Percentiles rank a stretch among this genome's conserved stretches.
Evolutionary conservation across 2,329 filamentous ascomycete genomes (phyloP).

Genomic region (Colletotrichum tabaci): DNA sequence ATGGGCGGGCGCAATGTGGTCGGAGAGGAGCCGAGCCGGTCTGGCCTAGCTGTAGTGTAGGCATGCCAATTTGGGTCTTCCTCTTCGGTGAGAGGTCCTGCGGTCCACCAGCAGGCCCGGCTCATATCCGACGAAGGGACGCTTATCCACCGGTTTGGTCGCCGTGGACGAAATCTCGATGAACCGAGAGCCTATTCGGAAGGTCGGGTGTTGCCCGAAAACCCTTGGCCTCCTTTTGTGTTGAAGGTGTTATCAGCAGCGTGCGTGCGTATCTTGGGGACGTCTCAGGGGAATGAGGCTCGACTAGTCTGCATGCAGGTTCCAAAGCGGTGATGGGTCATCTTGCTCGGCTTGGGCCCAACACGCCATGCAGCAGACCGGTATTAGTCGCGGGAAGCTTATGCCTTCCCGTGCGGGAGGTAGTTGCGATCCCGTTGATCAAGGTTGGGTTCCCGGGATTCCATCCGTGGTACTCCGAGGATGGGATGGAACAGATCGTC

Average conservation of each 20-base stretch:
- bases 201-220: constrained; percentile 29
- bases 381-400: constrained; percentile 11
- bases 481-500: background rate
- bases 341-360: background rate
- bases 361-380: background rate
- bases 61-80: background rate
- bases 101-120: background rate
- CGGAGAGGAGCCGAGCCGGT: constrained; percentile 1
- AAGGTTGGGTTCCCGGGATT: background rate
- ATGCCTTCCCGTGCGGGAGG: constrained; percentile 10
- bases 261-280: constrained; percentile 1
- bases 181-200: constrained; percentile 11
- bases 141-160: constrained; percentile 4
- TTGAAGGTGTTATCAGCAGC: no score
- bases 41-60: background rate
- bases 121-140: constrained; percentile 12
- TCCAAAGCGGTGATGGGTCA: background rate
- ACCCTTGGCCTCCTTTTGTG: constrained; percentile 1
- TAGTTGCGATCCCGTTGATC: background rate
- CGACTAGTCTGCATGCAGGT: background rate
- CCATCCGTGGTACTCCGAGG: background rate
- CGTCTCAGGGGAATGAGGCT: constrained; percentile 2
- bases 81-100: background rate
- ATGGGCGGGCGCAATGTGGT: background rate
- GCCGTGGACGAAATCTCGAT: background rate